phyloP scores from a whole-genome alignment of 2,329 filamentous ascomycete species.

The Metarhizium anisopliae region DNA sequence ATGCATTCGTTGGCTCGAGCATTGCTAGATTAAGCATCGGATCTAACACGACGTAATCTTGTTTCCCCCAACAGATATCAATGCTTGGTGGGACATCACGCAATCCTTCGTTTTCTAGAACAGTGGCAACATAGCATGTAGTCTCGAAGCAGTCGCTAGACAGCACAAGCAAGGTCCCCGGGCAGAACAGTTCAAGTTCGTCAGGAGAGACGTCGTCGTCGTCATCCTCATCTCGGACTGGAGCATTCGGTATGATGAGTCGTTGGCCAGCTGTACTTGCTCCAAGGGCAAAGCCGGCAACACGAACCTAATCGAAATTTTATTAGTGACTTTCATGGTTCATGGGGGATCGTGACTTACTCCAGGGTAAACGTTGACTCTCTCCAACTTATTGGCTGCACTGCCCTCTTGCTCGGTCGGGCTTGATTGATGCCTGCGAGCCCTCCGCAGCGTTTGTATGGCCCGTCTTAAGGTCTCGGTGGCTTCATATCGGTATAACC shows the following conservation, averaged over 20 bases:
- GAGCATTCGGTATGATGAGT: slow-evolving; percentile 47
- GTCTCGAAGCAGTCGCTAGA: slow-evolving; percentile 53
- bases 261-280: slow-evolving; percentile 42
- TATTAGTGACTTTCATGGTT: background rate
- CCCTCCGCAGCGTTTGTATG: slow-evolving; percentile 42
- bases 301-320: slow-evolving; percentile 44
- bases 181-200: slow-evolving; percentile 40
- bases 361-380: slow-evolving; percentile 56
- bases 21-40: slow-evolving; percentile 64
- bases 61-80: slow-evolving; percentile 62
- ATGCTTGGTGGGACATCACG: slow-evolving; percentile 30
- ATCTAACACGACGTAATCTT: slow-evolving; percentile 55
- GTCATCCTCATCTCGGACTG: slow-evolving; percentile 48
- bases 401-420: background rate
- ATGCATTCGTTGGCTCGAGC: slow-evolving; percentile 65
- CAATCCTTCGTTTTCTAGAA: slow-evolving; percentile 60
- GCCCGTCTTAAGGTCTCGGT: slow-evolving; percentile 60
- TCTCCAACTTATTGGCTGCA: slow-evolving; percentile 48
- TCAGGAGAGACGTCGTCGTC: slow-evolving; percentile 45
- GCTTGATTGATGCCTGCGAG: background rate
- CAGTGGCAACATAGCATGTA: slow-evolving; percentile 59
- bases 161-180: slow-evolving; percentile 45
- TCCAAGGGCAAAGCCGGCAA: slow-evolving; percentile 56
- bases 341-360: slow-evolving; percentile 27
- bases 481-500: slow-evolving; percentile 66